Percentiles rank a stretch among this genome's conserved stretches.
phyloP scores from a whole-genome alignment of 78 protist species.

The Chrysochromulina parva region DNA sequence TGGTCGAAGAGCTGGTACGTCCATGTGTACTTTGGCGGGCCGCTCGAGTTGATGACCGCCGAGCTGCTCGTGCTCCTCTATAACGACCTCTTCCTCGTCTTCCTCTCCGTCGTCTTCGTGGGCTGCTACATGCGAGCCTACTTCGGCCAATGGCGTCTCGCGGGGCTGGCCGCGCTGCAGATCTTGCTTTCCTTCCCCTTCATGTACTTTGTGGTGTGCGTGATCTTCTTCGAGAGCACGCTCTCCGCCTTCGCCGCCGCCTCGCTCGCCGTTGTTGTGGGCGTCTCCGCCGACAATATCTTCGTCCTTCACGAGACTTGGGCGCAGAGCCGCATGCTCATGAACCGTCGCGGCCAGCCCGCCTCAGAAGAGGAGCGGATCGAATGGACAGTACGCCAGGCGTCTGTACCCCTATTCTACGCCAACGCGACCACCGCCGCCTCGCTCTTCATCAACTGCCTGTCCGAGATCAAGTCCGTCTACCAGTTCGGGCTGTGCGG shows the following conservation, averaged over 20 bases:
- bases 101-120: neutral
- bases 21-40: neutral
- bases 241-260: conserved; percentile 4
- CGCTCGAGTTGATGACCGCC: neutral
- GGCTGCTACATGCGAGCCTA: neutral
- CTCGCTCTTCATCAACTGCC: neutral
- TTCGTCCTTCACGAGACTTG: neutral
- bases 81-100: neutral
- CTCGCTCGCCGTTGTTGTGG: neutral
- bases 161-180: neutral
- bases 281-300: neutral
- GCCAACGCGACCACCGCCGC: neutral
- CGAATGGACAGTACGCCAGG: neutral
- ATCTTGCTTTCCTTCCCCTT: neutral
- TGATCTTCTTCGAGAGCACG: neutral
- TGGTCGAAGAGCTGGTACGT: too few relatives aligned
- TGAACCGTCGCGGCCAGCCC: neutral
- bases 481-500: neutral
- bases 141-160: neutral
- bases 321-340: neutral
- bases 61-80: neutral
- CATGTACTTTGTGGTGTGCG: neutral
- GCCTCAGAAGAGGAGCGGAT: neutral
- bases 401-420: neutral
- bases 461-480: neutral